These are phyloP conservation scores for Helicocarpus griseus DNA, from an alignment of 2,329 filamentous ascomycete species.

Conservation along the genomic window DNA sequence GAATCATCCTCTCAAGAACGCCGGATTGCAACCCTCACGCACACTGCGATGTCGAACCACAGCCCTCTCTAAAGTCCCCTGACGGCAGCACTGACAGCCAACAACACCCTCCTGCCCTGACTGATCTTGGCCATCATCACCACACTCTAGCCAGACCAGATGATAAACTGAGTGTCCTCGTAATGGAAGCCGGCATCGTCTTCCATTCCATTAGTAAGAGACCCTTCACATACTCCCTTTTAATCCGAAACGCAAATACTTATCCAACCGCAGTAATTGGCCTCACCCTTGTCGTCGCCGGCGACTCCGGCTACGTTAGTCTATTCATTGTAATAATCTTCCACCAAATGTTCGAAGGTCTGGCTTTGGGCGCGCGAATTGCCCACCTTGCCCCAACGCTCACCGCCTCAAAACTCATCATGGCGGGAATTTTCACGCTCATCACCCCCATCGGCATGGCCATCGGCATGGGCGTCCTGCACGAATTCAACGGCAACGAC, in stretches of 20 bases:
- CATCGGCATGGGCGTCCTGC: constrained; percentile 63
- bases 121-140: constrained; percentile 26
- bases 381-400: constrained; percentile 33
- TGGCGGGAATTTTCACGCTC: constrained; percentile 56
- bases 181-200: constrained; percentile 64
- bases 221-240: constrained; percentile 37
- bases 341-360: constrained; percentile 69
- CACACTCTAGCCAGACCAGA: constrained; percentile 13
- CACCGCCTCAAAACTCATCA: constrained; percentile 40
- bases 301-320: constrained; percentile 41
- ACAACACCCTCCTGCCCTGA: constrained; percentile 11
- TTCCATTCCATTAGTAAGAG: constrained; percentile 61
- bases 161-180: constrained; percentile 50
- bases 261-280: constrained; percentile 54
- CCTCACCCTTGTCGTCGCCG: constrained; percentile 50
- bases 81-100: constrained; percentile 8
- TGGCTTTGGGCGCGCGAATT: constrained; percentile 45
- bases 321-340: constrained; percentile 59
- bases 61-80: constrained; percentile 19
- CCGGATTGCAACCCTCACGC: constrained; percentile 17
- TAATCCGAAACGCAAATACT: constrained; percentile 41
- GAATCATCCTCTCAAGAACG: constrained; percentile 38
- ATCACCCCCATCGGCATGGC: constrained; percentile 72
- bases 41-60: constrained; percentile 19
- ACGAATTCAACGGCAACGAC: constrained; percentile 64